A percentile compares a stretch with the other conserved stretches of the same genome.
These are phyloP conservation scores for Candida wancherniae DNA, from an alignment of 805 yeast species.

Conservation along the genomic window DNA sequence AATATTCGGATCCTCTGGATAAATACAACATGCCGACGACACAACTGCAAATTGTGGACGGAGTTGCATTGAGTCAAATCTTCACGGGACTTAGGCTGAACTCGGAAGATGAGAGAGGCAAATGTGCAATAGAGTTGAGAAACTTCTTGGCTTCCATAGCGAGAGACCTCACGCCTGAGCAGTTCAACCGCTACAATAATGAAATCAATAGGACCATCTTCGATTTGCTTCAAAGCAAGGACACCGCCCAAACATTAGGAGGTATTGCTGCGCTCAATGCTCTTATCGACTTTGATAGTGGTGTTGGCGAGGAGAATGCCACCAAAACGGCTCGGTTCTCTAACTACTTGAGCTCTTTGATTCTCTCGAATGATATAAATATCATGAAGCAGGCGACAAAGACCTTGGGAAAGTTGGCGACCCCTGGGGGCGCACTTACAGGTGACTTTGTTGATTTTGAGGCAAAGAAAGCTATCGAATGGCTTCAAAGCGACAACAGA, in stretches of 20 bases:
- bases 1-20: too few species aligned
- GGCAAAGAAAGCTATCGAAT: constrained; percentile 82
- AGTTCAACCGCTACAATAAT: constrained; percentile 73
- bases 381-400: constrained; percentile 85
- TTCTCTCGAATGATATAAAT: constrained; percentile 76
- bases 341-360: constrained; percentile 75
- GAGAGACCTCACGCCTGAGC: constrained; percentile 78
- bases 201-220: constrained; percentile 84
- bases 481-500: constrained; percentile 78
- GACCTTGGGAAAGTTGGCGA: constrained; percentile 83
- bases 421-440: constrained; percentile 83
- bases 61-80: constrained; percentile 49
- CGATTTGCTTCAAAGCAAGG: constrained; percentile 74
- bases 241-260: constrained; percentile 70
- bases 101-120: constrained; percentile 39
- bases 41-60: constrained; percentile 30
- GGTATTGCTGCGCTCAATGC: constrained; percentile 90
- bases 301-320: constrained; percentile 70
- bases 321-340: constrained; percentile 87
- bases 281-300: constrained; percentile 77
- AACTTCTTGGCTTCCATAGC: constrained; percentile 67
- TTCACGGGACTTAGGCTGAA: constrained; percentile 45
- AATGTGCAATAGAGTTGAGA: constrained; percentile 68
- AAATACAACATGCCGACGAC: constrained; percentile 11
- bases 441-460: constrained; percentile 92